Conservation (phyloP, 2,329 filamentous ascomycete genomes). For the Berkeleyomyces basicola region DNA sequence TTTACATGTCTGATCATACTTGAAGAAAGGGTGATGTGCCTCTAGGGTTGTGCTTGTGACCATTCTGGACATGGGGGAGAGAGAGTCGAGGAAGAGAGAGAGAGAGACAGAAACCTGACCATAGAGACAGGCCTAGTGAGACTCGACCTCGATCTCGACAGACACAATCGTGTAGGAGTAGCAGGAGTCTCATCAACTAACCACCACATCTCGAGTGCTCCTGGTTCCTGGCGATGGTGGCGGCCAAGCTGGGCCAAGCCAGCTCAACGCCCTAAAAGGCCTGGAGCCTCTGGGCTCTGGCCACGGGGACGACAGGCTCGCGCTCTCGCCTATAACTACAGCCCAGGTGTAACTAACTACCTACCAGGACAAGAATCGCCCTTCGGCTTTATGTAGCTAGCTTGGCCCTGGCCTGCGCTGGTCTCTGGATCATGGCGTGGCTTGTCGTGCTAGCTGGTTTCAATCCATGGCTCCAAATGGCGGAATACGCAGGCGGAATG, state of each 20-base stretch:
- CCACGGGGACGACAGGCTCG: neutral
- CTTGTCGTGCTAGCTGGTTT: neutral
- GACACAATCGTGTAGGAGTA: neutral
- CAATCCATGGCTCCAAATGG: conserved; percentile 1
- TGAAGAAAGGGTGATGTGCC: neutral
- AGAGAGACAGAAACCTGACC: too few species aligned
- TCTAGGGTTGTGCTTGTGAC: neutral
- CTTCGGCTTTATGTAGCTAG: neutral
- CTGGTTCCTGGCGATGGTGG: neutral
- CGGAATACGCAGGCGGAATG: neutral
- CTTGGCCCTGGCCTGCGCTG: neutral
- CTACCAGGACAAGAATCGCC: neutral
- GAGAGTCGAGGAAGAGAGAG: too few species aligned
- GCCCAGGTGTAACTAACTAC: neutral
- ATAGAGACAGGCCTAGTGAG: too few species aligned
- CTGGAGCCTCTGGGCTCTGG: neutral
- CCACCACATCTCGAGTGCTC: neutral
- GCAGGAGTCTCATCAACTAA: neutral
- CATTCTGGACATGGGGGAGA: too few species aligned
- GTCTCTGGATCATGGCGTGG: too few species aligned
- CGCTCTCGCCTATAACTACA: neutral
- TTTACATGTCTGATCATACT: neutral
- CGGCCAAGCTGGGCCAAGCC: neutral
- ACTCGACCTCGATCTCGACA: too few species aligned
- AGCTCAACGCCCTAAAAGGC: neutral